Base-by-base conservation (phyloP, 768 basidiomycete genomes). In the Tremella fuciformis region DNA sequence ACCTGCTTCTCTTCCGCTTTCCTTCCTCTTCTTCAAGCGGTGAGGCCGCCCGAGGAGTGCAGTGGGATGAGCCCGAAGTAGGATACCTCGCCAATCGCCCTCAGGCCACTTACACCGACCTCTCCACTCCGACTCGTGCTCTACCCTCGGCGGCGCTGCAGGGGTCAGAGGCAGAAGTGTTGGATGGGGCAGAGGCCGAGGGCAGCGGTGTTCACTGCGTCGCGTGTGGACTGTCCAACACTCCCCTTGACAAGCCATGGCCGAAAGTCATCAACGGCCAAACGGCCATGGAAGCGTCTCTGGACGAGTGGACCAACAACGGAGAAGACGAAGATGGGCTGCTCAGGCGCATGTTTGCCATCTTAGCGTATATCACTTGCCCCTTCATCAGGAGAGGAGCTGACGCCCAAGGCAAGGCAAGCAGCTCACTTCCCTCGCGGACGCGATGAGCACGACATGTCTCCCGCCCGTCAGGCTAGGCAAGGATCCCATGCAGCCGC, bases 181-280 rank as follows among this genome's bases (percentile, higher is more conserved):
- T 25, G 39, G 19, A 15, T 6, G 16, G 22, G 7, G 6, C 3
- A 7, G 25, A n/a, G 25, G 49, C 16, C 26, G 47, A 29, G 26
- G 56, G 52, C 2, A 37, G 3, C 3, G 51, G n/a, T 7, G 18
- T 19, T 3, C 16, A 53, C 18, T 19, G 16, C 18, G 18, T 53
- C 41, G 21, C 39, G 25, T 25, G 46, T 16, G 75, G 75, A 8
- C 42, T 76, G 26, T 64, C 61, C 19, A 76, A 76, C 55, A 62
- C 70, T 22, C 62, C 67, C 2, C 44, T 74, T 38, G 59, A 64
- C 6, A 39, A 63, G 34, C 73, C 74, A 25, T 78, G 76, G 73
- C 73, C 74, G 0, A 79, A 79, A 54, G 78, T 79, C 25, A 39
- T 54, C 21, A 57, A 67, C 1, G 78, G 78, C 7, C 50, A 70